These are phyloP conservation scores for Saturnispora quitensis DNA, from an alignment of 805 yeast genomes.

Conservation along the genomic window DNA sequence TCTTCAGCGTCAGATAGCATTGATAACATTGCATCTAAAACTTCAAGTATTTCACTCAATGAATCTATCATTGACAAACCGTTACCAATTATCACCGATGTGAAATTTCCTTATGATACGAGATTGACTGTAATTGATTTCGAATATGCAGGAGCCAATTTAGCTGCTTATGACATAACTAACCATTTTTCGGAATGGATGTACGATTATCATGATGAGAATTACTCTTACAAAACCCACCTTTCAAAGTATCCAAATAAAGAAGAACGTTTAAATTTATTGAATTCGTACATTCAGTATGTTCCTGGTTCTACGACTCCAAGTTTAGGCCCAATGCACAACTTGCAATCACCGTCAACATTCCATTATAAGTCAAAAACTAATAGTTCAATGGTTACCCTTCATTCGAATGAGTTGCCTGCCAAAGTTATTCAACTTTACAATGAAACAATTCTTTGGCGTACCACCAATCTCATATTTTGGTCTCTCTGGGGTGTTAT, in stretches of 20 bases:
- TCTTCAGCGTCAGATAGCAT: background rate
- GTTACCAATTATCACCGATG: conserved; percentile 25
- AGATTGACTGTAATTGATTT: conserved; percentile 90
- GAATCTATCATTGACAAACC: conserved; percentile 11
- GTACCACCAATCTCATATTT: conserved; percentile 65
- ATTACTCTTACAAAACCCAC: conserved; percentile 44
- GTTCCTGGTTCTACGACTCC: conserved; percentile 29
- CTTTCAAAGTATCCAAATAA: conserved; percentile 53
- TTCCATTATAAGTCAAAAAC: conserved; percentile 8
- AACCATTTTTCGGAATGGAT: conserved; percentile 97
- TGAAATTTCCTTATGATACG: conserved; percentile 36
- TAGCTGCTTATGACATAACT: conserved; percentile 82
- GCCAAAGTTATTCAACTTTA: conserved; percentile 39
- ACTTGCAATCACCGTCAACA: conserved; percentile 5
- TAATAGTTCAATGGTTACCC: conserved; percentile 25
- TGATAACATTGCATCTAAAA: conserved; percentile 14
- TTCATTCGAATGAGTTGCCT: conserved; percentile 28
- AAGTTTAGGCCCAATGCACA: conserved; percentile 13
- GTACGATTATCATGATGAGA: conserved; percentile 75
- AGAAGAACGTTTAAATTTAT: conserved; percentile 59
- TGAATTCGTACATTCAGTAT: conserved; percentile 71
- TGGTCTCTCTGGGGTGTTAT: conserved; percentile 94
- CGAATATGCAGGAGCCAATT: conserved; percentile 88
- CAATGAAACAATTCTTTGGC: conserved; percentile 66
- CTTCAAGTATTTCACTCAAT: conserved; percentile 14